phyloP scores from a whole-genome alignment of 2,329 filamentous ascomycete genomes.

The Calonectria hawksworthii region DNA sequence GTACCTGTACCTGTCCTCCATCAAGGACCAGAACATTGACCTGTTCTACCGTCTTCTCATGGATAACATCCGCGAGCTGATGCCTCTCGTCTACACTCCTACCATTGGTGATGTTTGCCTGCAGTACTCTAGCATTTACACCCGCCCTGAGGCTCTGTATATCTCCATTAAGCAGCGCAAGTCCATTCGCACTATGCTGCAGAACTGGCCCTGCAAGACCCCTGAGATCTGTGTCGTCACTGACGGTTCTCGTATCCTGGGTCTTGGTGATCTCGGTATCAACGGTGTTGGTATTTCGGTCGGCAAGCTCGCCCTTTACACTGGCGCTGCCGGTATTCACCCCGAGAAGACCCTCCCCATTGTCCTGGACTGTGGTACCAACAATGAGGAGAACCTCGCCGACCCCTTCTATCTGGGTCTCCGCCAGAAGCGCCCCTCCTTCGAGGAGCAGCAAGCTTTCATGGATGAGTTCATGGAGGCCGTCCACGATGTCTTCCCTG shows the following conservation, averaged over 20 bases:
- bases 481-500: conserved; percentile 78
- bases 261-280: conserved; percentile 93
- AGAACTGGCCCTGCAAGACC: conserved; percentile 91
- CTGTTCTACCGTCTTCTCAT: conserved; percentile 88
- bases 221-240: conserved; percentile 98
- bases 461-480: conserved; percentile 98
- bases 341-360: conserved; percentile 85
- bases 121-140: conserved; percentile 96
- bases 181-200: conserved; percentile 87
- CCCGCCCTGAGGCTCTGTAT: conserved; percentile 94
- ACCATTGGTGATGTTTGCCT: conserved; percentile 97
- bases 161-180: conserved; percentile 96
- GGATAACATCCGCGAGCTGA: conserved; percentile 82
- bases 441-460: conserved; percentile 88
- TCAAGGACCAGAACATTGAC: conserved; percentile 83
- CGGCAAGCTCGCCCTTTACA: conserved; percentile 96
- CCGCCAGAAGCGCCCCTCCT: conserved; percentile 82
- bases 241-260: conserved; percentile 92
- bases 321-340: conserved; percentile 93
- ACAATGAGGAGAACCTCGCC: conserved; percentile 75
- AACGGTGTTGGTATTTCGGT: conserved; percentile 99
- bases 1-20: conserved; percentile 83
- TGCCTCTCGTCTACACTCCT: conserved; percentile 88
- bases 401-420: conserved; percentile 91
- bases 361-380: conserved; percentile 76